Evolutionary conservation across 306 rosid species (phyloP).

Genomic region (Cucumis hystrix): DNA sequence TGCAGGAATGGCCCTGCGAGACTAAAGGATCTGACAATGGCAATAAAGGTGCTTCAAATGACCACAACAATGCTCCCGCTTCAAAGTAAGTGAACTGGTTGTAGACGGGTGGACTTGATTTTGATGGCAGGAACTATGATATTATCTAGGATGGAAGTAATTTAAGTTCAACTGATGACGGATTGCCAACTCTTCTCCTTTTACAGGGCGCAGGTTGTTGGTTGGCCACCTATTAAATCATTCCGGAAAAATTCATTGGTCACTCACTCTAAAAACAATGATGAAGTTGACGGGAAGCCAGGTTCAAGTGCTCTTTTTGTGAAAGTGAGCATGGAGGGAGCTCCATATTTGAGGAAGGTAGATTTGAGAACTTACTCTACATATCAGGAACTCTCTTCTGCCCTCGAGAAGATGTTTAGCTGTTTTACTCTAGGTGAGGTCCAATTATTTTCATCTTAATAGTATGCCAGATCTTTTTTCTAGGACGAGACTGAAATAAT

Average conservation of each 20-base stretch:
- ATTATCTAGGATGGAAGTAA: not conserved
- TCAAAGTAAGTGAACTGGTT: conserved; percentile 50
- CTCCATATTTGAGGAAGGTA: conserved; percentile 93
- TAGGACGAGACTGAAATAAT: not conserved
- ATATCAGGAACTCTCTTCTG: conserved; percentile 80
- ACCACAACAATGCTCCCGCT: conserved; percentile 51
- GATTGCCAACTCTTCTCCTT: not conserved
- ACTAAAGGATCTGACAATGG: conserved; percentile 40
- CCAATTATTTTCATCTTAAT: not conserved
- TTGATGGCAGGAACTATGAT: not conserved
- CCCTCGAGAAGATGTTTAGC: conserved; percentile 96
- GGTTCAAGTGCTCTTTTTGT: conserved; percentile 68
- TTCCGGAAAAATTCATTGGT: conserved; percentile 79
- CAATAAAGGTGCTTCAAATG: conserved; percentile 30
- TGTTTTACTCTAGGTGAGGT: conserved; percentile 75
- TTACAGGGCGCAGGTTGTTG: conserved; percentile 91
- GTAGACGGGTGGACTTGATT: not conserved
- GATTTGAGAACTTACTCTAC: conserved; percentile 71
- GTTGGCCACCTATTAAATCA: conserved; percentile 96
- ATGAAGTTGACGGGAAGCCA: conserved; percentile 87
- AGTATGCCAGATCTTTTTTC: not conserved
- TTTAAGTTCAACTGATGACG: not conserved
- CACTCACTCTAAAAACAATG: conserved; percentile 61
- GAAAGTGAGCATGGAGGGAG: conserved; percentile 99
- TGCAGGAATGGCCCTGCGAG: conserved; percentile 53